Conservation (phyloP, 148 eudicot species). For the Talinum fruticosum region DNA sequence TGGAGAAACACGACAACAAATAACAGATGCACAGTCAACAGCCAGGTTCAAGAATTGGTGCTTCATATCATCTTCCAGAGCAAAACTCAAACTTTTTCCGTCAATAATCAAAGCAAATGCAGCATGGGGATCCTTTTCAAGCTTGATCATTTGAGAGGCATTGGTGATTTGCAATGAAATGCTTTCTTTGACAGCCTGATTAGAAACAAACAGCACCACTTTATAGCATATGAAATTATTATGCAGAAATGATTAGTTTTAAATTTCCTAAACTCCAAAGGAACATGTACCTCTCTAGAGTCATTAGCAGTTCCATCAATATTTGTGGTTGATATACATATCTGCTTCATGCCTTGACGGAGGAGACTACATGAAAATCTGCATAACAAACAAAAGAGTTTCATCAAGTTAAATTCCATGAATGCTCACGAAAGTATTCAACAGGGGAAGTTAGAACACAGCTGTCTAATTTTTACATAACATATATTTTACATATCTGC, state of each 20-base stretch:
- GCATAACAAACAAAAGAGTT: conserved; percentile 22
- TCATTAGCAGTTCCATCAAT: conserved; percentile 41
- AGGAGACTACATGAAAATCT: conserved; percentile 92
- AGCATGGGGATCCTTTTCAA: conserved; percentile 84
- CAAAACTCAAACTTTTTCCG: conserved; percentile 71
- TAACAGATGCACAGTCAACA: conserved; percentile 88
- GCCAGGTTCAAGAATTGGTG: conserved; percentile 66
- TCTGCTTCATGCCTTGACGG: conserved; percentile 94
- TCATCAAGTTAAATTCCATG: not conserved
- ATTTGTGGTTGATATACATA: conserved; percentile 51
- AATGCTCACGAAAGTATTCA: not conserved
- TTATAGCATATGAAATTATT: conserved; percentile 22
- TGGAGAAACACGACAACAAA: conserved; percentile 97
- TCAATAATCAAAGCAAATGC: conserved; percentile 94
- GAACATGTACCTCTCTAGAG: conserved; percentile 55
- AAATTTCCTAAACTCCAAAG: conserved; percentile 11
- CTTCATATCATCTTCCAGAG: conserved; percentile 82
- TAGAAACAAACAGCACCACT: conserved; percentile 23
- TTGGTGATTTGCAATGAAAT: conserved; percentile 70
- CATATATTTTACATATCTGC: not conserved
- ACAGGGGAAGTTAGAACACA: not conserved
- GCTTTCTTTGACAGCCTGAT: conserved; percentile 64
- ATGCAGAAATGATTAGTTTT: conserved; percentile 11
- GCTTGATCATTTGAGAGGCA: conserved; percentile 78
- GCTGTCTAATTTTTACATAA: not conserved